Evolutionary conservation across 495 filamentous ascomycete species (phyloP), one percentile per base, ranked within the genome.

Genomic region (Paragyromitra xinjiangensis): DNA sequence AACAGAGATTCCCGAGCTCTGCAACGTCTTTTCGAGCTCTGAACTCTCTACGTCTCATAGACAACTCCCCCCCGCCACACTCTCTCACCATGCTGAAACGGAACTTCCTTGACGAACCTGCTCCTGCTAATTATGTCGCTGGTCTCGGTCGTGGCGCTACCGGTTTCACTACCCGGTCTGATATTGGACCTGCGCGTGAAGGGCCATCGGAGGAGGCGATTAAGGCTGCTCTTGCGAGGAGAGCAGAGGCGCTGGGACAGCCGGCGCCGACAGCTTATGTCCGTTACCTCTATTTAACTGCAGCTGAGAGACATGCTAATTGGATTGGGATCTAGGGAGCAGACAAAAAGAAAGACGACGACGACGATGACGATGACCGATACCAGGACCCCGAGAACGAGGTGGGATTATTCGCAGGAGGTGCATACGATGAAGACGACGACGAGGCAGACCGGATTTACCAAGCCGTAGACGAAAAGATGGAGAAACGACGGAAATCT

Each of bases 371-470:
- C 64, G 92, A 93, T 75, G 92, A 92, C 8, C 90, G 94, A 16
- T 98, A 93, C 78, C 93, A 97, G 83, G 95, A 99, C 82, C 95
- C 96, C 6, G 95, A 99, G 81, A 97, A 97, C 79, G 95, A 99
- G 83, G 93, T 95, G 39, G 95, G 96, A 9, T 86, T 99, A 42
- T 98, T 99, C 81, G 93, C 94, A 42, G 93, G 92, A 53, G 96
- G 95, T 5, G 90, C 94, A 62, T 98, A 95, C 84, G 95, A 98
- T 80, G 91, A 93, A 80, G 96, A 98, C 64, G 95, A 99, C 80
- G 95, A 98, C 79, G 95, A 98, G 84, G 95, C 95, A 40, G 95
- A 99, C 85, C 86, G 92, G 75, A 97, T 99, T 82, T 99, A 97
- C 84, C 90, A 93, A 81, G 91, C 92, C 78, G 92, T 99, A 81